Evolutionary conservation across 2,329 filamentous ascomycete genomes (phyloP).

Genomic region (Simplicillium aogashimaense): DNA sequence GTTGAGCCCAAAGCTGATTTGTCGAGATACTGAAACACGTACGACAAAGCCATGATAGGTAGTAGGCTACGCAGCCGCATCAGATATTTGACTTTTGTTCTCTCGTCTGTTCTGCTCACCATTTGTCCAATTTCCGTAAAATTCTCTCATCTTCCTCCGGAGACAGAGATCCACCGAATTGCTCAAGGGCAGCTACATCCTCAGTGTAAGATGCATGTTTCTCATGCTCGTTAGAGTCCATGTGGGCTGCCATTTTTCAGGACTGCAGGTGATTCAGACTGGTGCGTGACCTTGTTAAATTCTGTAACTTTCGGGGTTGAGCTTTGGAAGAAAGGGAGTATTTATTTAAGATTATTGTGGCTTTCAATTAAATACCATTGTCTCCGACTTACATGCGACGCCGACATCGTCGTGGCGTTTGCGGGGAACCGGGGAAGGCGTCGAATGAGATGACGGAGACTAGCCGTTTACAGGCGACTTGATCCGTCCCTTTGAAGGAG

Average conservation of each 20-base stretch:
- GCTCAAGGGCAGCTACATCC: background rate
- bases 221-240: background rate
- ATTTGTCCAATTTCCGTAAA: slow-evolving; percentile 45
- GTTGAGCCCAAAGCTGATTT: slow-evolving; percentile 45
- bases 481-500: background rate
- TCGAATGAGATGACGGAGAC: background rate
- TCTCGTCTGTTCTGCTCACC: slow-evolving; percentile 22
- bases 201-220: background rate
- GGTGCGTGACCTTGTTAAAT: no score
- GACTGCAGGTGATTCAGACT: no score
- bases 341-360: no score
- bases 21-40: slow-evolving; percentile 50
- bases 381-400: no score
- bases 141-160: slow-evolving; percentile 34
- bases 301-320: no score
- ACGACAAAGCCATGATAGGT: slow-evolving; percentile 40
- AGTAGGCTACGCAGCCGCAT: slow-evolving; percentile 29
- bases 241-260: no score
- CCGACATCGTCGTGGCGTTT: no score
- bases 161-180: background rate
- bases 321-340: no score
- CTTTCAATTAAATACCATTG: no score
- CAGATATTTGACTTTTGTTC: background rate
- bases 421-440: no score
- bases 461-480: background rate